These are phyloP conservation scores for Neolentinus lepideus DNA, from an alignment of 1,284 basidiomycete species.

Conservation along the genomic window DNA sequence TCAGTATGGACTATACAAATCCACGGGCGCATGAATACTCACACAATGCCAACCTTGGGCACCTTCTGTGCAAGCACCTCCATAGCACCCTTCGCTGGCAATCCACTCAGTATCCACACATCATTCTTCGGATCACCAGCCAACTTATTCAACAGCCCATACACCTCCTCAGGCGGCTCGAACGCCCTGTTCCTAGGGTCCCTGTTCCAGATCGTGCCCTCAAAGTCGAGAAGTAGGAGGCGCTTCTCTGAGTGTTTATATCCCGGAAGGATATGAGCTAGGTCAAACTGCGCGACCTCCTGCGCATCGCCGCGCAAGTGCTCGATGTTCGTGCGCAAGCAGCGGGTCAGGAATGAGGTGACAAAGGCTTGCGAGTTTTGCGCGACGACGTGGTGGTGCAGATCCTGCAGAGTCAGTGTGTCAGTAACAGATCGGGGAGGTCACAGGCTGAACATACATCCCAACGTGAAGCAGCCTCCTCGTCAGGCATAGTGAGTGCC, in stretches of 20 bases:
- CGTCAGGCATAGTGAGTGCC: conserved; percentile 72
- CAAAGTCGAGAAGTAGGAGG: conserved; percentile 73
- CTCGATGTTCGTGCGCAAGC: conserved; percentile 62
- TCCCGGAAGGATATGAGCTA: conserved; percentile 43
- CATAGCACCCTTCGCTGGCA: conserved; percentile 56
- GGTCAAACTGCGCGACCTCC: conserved; percentile 43
- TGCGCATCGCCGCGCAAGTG: conserved; percentile 36
- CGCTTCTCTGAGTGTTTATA: conserved; percentile 60
- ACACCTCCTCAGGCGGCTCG: conserved; percentile 44
- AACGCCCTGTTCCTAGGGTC: conserved; percentile 39
- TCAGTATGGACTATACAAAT: conserved; percentile 1
- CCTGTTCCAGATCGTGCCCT: conserved; percentile 67
- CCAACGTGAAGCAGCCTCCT: conserved; percentile 72
- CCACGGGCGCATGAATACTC: conserved; percentile 19
- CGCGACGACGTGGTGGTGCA: conserved; percentile 81
- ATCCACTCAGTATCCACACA: conserved; percentile 79
- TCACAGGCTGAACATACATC: conserved; percentile 32
- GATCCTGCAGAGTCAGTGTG: conserved; percentile 38
- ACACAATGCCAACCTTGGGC: conserved; percentile 73
- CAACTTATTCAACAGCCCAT: conserved; percentile 55
- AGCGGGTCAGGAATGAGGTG: conserved; percentile 70
- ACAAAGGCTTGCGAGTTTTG: conserved; percentile 86
- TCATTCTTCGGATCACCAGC: conserved; percentile 63
- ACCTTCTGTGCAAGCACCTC: conserved; percentile 54
- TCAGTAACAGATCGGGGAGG: not conserved